Conservation (phyloP, 2,329 filamentous ascomycete species). For the Calonectria leucothoes region DNA sequence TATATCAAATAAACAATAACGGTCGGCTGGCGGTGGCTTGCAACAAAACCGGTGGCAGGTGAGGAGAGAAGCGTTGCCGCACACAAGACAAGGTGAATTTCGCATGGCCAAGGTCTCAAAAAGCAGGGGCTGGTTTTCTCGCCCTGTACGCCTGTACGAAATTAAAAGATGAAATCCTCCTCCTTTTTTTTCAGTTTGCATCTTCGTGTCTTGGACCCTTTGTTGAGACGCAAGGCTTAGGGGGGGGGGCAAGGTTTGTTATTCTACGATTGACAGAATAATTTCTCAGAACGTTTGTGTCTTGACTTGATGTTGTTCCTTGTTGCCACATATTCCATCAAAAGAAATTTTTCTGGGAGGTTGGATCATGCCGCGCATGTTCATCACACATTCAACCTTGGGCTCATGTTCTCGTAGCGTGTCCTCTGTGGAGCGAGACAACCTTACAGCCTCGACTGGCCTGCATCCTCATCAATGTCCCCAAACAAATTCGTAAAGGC, state of each 20-base stretch:
- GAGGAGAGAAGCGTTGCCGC: background rate
- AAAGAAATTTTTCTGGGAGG: background rate
- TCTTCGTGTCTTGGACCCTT: background rate
- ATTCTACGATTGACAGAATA: background rate
- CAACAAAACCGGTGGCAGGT: background rate
- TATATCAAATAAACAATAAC: background rate
- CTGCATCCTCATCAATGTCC: conserved; percentile 65
- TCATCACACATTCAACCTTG: background rate
- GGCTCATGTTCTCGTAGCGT: background rate
- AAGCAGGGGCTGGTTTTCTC: background rate
- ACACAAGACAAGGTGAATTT: background rate
- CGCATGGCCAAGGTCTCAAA: background rate
- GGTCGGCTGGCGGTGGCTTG: background rate
- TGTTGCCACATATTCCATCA: background rate
- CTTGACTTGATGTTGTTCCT: background rate
- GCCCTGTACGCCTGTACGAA: background rate
- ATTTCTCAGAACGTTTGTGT: background rate
- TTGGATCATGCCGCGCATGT: background rate
- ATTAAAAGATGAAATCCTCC: background rate
- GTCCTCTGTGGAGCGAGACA: background rate
- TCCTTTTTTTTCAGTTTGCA: background rate
- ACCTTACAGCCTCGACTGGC: conserved; percentile 48
- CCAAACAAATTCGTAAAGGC: conserved; percentile 87
- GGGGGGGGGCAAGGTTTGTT: background rate
- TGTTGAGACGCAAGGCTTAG: background rate